A percentile compares a stretch with the other conserved stretches of the same genome.
Evolutionary conservation across 208 protist genomes (phyloP).

Genomic region (Acanthamoeba castellanii): DNA sequence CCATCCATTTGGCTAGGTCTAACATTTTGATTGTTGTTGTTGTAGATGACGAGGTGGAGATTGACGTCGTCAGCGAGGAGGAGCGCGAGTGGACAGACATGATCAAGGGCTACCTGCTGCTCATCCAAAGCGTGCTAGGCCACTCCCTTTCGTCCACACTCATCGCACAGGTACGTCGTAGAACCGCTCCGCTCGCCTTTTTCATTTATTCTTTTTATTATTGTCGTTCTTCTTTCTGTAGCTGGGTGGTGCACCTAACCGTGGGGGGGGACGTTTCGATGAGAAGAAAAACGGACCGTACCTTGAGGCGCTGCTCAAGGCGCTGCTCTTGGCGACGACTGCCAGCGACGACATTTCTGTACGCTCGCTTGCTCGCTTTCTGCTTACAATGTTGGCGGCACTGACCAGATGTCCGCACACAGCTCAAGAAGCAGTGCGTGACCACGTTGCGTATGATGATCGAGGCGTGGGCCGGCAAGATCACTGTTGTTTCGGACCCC

Average conservation of each 20-base stretch:
- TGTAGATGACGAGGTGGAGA: not conserved
- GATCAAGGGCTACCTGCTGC: slow-evolving; percentile 5
- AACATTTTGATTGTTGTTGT: not conserved
- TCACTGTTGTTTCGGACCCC: slow-evolving; percentile 1
- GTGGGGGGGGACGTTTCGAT: not conserved
- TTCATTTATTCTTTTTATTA: not conserved
- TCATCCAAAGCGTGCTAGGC: not conserved
- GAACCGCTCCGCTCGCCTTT: not conserved
- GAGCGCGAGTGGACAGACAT: slow-evolving; percentile 39
- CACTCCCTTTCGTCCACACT: not conserved
- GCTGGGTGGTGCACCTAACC: not conserved
- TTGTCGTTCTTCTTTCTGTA: not conserved
- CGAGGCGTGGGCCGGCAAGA: slow-evolving; percentile 41
- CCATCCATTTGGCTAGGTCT: not conserved
- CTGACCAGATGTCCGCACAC: not conserved
- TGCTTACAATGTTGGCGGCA: not conserved
- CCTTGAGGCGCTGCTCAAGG: slow-evolving; percentile 44
- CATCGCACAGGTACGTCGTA: not conserved
- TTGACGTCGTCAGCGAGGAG: slow-evolving; percentile 53
- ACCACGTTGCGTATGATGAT: slow-evolving; percentile 21
- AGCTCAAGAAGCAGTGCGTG: slow-evolving; percentile 35
- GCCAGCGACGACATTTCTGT: slow-evolving; percentile 21
- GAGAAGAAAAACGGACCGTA: slow-evolving; percentile 4
- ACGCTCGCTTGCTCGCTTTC: not conserved
- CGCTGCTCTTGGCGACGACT: not conserved